These are phyloP conservation scores for Tuber aestivum DNA, from an alignment of 495 filamentous ascomycete species.

Conservation along the genomic window DNA sequence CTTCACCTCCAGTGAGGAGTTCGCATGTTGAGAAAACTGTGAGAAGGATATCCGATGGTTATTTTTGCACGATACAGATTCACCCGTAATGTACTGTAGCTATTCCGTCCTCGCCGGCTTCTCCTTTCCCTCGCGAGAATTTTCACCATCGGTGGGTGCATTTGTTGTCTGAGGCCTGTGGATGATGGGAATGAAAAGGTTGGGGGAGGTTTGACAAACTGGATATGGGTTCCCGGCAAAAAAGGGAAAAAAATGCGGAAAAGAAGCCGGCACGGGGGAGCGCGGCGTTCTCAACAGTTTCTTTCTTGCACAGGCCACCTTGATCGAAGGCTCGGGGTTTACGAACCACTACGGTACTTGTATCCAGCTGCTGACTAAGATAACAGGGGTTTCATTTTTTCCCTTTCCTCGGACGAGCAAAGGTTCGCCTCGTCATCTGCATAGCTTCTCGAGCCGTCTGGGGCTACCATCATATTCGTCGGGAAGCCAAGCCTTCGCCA, in stretches of 20 bases:
- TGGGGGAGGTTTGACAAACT: not conserved
- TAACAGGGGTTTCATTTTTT: not conserved
- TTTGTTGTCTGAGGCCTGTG: not conserved
- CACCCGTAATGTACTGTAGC: not conserved
- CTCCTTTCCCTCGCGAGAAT: not conserved
- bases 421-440: not conserved
- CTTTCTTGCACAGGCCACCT: not conserved
- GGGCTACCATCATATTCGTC: not conserved
- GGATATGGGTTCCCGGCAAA: not conserved
- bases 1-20: not conserved
- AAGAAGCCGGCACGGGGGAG: not conserved
- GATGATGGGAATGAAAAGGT: not conserved
- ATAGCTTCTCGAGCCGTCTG: not conserved
- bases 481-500: not conserved
- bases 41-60: not conserved
- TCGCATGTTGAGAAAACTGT: not conserved
- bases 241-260: not conserved
- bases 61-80: not conserved
- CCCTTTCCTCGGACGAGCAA: not conserved
- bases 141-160: not conserved
- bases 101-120: not conserved
- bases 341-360: too few species aligned
- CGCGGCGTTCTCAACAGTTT: slow-evolving; percentile 1
- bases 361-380: not conserved
- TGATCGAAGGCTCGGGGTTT: not conserved